Evolutionary conservation across 192 early-diverging fungal species (phyloP), one percentile per base, ranked within the genome.

Genomic region (Entomortierella lignicola): DNA sequence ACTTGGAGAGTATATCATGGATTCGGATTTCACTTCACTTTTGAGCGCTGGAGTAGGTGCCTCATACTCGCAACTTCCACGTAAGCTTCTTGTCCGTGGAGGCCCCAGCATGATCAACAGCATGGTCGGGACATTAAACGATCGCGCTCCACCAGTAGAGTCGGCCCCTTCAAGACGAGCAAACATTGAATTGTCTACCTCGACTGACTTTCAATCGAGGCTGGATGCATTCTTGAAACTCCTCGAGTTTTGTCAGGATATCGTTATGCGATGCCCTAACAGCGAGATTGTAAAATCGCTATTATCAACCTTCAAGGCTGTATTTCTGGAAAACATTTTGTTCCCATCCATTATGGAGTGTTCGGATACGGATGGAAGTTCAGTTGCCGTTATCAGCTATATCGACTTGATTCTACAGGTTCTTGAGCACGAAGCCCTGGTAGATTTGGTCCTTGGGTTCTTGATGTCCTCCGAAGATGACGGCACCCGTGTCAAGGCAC

Each of bases 331-430:
- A 58, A 91, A 92, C 44, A 95, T 96, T 60, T 84, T 99, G 44
- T 92, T 94, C 60, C 92, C 96, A 23, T 92, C 92, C 41, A 85
- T 97, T 55, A 77, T 92, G 42, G 93, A 93, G 56, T 93, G 93
- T 77, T 95, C 94, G 0, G 97, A 99, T 80, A 93, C 91, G 25
- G 95, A 99, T 77, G 95, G 95, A 7, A 94, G 92, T 60, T 91
- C 95, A 20, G 93, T 95, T 0, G 92, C 96, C 2, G 90, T 93
- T 1, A 92, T 99, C 72, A 93, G 89, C 61, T 99, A 99, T 59
- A 87, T 99, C 52, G 91, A 94, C 61, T 74, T 92, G 55, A 94
- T 97, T 73, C 79, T 97, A 8, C 90, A 92, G 37, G 86, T 87
- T 0, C 71, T 93, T 12, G 88, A 95, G 39, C 91, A 91, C 60